A percentile compares a stretch with the other conserved stretches of the same genome.
These are phyloP conservation scores for Aspergillus unguis DNA, from an alignment of 2,329 filamentous ascomycete genomes.

Conservation along the genomic window DNA sequence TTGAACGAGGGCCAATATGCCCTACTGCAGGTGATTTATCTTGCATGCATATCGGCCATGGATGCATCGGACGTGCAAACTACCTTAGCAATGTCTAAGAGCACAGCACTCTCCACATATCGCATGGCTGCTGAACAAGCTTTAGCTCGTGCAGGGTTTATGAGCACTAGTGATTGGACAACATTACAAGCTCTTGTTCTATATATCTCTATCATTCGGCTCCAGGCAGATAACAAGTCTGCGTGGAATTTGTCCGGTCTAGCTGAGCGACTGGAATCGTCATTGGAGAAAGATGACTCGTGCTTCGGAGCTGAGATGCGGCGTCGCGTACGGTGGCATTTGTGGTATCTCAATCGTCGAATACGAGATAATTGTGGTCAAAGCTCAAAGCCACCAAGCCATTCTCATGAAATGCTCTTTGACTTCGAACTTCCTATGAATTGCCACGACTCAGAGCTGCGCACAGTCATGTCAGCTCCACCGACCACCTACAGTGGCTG, in stretches of 20 bases:
- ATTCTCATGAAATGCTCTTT: conserved; percentile 22
- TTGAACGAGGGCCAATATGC: conserved; percentile 51
- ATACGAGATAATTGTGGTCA: conserved; percentile 40
- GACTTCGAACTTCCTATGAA: conserved; percentile 42
- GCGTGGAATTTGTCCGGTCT: conserved; percentile 28
- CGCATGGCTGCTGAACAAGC: conserved; percentile 58
- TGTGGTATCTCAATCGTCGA: conserved; percentile 39
- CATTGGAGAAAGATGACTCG: conserved; percentile 25
- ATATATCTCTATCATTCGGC: conserved; percentile 49
- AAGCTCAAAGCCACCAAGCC: conserved; percentile 18
- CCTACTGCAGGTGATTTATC: conserved; percentile 58
- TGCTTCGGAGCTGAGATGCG: conserved; percentile 44
- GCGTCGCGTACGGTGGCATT: conserved; percentile 24
- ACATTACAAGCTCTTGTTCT: conserved; percentile 57
- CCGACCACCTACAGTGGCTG: conserved; percentile 43
- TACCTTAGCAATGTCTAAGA: conserved; percentile 26
- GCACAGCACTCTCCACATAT: conserved; percentile 48
- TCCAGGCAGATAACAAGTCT: conserved; percentile 19
- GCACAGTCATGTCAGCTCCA: conserved; percentile 40
- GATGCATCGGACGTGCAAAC: conserved; percentile 32
- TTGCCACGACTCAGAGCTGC: conserved; percentile 43
- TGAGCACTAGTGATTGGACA: conserved; percentile 55
- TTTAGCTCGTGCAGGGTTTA: conserved; percentile 56
- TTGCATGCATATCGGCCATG: conserved; percentile 52
- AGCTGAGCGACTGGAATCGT: conserved; percentile 41